Conservation (phyloP, 306 rosid genomes). For the Cucurbita argyrosperma region DNA sequence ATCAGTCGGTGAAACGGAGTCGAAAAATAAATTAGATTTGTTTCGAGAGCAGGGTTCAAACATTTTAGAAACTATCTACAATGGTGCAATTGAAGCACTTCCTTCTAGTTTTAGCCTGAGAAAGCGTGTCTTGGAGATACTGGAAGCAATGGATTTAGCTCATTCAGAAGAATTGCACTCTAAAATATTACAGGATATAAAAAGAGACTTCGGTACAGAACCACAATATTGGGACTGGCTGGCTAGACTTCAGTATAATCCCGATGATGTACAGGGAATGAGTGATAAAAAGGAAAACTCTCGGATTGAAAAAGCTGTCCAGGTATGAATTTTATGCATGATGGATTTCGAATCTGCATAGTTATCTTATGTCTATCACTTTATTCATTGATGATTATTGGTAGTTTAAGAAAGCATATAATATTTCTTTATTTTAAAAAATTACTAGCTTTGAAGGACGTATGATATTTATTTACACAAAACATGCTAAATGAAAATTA, state of each 20-base stretch:
- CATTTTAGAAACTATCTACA: constrained; percentile 42
- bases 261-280: constrained; percentile 18
- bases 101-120: constrained; percentile 64
- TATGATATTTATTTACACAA: neutral
- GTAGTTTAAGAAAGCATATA: neutral
- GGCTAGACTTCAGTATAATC: constrained; percentile 44
- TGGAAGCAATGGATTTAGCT: constrained; percentile 61
- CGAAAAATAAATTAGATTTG: constrained; percentile 21
- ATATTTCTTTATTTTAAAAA: neutral
- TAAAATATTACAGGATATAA: constrained; percentile 52
- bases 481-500: neutral
- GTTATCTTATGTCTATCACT: neutral
- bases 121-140: constrained; percentile 57
- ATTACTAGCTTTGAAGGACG: neutral
- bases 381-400: neutral
- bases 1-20: constrained; percentile 15
- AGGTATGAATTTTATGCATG: constrained; percentile 33
- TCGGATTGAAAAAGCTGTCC: constrained; percentile 39
- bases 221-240: constrained; percentile 92
- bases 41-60: constrained; percentile 49
- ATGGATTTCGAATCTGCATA: neutral
- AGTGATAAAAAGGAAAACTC: constrained; percentile 28
- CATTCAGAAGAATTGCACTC: constrained; percentile 44
- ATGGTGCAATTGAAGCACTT: constrained; percentile 53
- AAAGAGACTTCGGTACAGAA: constrained; percentile 45